phyloP scores from a whole-genome alignment of 768 basidiomycete species.

The Crucibulum laeve region DNA sequence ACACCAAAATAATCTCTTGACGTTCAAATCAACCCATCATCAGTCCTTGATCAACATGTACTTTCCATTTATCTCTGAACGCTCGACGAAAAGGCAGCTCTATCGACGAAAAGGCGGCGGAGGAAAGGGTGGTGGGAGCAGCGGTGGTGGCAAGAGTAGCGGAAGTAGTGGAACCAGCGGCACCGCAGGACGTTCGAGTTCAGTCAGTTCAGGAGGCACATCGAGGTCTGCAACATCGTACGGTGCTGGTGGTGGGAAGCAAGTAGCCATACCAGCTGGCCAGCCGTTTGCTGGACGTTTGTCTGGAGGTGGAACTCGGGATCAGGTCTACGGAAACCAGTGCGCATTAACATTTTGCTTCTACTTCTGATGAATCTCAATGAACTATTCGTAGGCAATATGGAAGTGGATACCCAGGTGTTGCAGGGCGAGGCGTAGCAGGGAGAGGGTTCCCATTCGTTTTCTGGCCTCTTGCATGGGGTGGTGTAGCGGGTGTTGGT shows the following conservation, averaged over 20 bases:
- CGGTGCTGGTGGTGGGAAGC: slow-evolving; percentile 16
- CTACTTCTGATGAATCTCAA: slow-evolving; percentile 1
- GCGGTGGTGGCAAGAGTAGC: slow-evolving; percentile 18
- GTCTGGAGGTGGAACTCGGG: slow-evolving; percentile 45
- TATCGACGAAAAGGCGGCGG: slow-evolving; percentile 9
- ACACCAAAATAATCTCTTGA: no score
- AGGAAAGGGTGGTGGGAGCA: slow-evolving; percentile 14
- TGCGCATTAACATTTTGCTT: slow-evolving; percentile 15
- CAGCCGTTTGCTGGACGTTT: slow-evolving; percentile 38
- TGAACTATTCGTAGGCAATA: slow-evolving; percentile 31
- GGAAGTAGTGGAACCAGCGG: slow-evolving; percentile 12
- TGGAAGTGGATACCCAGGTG: slow-evolving; percentile 58
- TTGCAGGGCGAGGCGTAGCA: slow-evolving; percentile 34
- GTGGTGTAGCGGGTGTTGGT: slow-evolving; percentile 17
- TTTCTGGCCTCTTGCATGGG: slow-evolving; percentile 60
- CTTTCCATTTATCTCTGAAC: neutral
- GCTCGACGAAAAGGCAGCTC: neutral
- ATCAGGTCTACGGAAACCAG: slow-evolving; percentile 37
- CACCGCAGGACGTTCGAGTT: slow-evolving; percentile 7
- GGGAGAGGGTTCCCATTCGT: slow-evolving; percentile 53
- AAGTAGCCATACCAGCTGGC: slow-evolving; percentile 32
- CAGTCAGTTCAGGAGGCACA: slow-evolving; percentile 6
- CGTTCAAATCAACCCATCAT: no score
- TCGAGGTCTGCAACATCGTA: slow-evolving; percentile 11
- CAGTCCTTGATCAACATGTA: no score